A percentile compares a stretch with the other conserved stretches of the same genome.
These are phyloP conservation scores for Amanita thiersii DNA, from an alignment of 768 basidiomycete species.

Conservation along the genomic window DNA sequence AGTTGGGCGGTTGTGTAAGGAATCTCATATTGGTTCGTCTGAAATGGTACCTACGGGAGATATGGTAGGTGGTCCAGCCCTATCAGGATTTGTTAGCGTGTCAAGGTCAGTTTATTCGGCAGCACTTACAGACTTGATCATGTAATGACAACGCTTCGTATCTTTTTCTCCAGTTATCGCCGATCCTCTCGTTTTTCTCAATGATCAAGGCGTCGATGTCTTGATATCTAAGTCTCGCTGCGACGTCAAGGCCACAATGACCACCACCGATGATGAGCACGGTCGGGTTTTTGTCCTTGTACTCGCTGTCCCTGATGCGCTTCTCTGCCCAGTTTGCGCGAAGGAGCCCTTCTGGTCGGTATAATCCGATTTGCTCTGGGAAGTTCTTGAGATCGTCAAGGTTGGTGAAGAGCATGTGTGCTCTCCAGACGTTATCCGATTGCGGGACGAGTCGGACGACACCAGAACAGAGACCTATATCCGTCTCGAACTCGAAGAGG, in stretches of 20 bases:
- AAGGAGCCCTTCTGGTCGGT: slow-evolving; percentile 32
- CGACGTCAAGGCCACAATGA: slow-evolving; percentile 58
- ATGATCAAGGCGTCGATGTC: slow-evolving; percentile 52
- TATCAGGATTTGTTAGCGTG: slow-evolving; percentile 15
- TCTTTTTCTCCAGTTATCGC: slow-evolving; percentile 59
- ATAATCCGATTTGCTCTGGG: slow-evolving; percentile 40
- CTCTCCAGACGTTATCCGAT: slow-evolving; percentile 42
- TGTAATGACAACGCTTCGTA: slow-evolving; percentile 64
- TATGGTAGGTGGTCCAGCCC: slow-evolving; percentile 56
- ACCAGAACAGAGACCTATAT: slow-evolving; percentile 40
- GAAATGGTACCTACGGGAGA: slow-evolving; percentile 34
- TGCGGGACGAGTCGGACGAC: slow-evolving; percentile 46
- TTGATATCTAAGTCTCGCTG: slow-evolving; percentile 57
- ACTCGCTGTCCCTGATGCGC: slow-evolving; percentile 33
- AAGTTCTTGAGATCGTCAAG: slow-evolving; percentile 46
- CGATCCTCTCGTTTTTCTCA: slow-evolving; percentile 52
- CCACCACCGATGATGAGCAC: slow-evolving; percentile 61
- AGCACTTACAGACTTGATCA: slow-evolving; percentile 58
- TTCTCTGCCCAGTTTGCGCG: slow-evolving; percentile 50
- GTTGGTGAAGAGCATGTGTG: slow-evolving; percentile 50
- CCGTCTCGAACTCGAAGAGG: slow-evolving; percentile 49
- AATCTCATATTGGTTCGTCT: neutral
- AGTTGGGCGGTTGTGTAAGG: neutral
- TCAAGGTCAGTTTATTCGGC: too few species aligned
- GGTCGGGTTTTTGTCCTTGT: slow-evolving; percentile 40